Evolutionary conservation across 495 filamentous ascomycete species (phyloP).

Genomic region (Aspergillus homomorphus): DNA sequence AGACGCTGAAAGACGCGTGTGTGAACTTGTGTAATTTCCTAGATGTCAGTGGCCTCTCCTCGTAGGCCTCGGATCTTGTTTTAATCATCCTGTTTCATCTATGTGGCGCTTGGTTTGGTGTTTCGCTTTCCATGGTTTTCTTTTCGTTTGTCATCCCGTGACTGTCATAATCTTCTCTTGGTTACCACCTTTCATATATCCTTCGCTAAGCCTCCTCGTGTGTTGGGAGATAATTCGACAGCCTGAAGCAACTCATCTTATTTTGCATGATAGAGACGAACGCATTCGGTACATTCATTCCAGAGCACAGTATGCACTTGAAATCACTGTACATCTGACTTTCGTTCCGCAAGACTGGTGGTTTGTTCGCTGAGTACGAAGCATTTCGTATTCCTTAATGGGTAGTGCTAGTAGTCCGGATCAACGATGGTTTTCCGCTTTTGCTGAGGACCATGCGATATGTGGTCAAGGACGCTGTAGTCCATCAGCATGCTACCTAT

Average conservation of each 20-base stretch:
- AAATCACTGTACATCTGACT: conserved; percentile 5
- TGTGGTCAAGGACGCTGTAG: background rate
- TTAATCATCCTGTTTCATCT: conserved; percentile 6
- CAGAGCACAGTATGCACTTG: background rate
- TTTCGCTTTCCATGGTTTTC: conserved; percentile 9
- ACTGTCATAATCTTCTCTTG: background rate
- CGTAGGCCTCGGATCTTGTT: conserved; percentile 9
- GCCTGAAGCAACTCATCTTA: conserved; percentile 9
- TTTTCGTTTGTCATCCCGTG: background rate
- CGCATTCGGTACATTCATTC: background rate
- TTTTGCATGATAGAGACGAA: conserved; percentile 21
- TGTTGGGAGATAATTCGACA: conserved; percentile 3
- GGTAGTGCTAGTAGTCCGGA: background rate
- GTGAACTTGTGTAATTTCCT: conserved; percentile 75
- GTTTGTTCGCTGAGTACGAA: background rate
- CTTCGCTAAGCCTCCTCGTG: background rate
- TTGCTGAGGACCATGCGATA: background rate
- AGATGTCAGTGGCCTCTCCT: conserved; percentile 35
- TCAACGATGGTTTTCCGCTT: background rate
- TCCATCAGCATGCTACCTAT: background rate
- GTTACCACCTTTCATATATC: background rate
- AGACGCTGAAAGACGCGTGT: conserved; percentile 79
- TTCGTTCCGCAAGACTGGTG: background rate
- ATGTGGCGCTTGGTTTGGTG: conserved; percentile 14
- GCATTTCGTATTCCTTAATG: background rate